Percentiles rank a stretch among this genome's conserved stretches.
These are phyloP conservation scores for Steccherinum ochraceum DNA, from an alignment of 768 basidiomycete genomes.

Conservation along the genomic window DNA sequence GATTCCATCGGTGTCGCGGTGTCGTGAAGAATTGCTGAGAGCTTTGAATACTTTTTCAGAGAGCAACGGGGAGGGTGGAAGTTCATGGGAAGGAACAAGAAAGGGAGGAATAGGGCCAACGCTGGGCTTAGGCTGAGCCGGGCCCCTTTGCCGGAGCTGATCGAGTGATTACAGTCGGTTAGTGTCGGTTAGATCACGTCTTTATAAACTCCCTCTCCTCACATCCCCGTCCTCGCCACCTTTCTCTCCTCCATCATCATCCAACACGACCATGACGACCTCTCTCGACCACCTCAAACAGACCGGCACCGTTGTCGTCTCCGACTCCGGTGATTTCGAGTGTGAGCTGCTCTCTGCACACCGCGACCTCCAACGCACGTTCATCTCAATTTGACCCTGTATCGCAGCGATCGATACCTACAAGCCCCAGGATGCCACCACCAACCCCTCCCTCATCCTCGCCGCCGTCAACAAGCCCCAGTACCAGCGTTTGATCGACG, in stretches of 20 bases:
- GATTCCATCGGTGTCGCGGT: no score
- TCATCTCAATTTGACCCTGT: slow-evolving; percentile 17
- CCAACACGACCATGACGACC: slow-evolving; percentile 50
- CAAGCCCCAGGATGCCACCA: slow-evolving; percentile 98
- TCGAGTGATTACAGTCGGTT: not conserved
- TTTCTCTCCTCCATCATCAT: slow-evolving; percentile 4
- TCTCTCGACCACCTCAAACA: slow-evolving; percentile 83
- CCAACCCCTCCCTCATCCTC: slow-evolving; percentile 93
- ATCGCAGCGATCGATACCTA: slow-evolving; percentile 83
- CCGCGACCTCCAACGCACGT: slow-evolving; percentile 5
- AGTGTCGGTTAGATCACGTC: slow-evolving; percentile 2
- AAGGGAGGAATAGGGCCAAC: no score
- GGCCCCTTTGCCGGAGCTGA: not conserved
- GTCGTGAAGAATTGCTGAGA: no score
- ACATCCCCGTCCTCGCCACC: not conserved
- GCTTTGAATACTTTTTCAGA: no score
- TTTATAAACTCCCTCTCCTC: slow-evolving; percentile 9
- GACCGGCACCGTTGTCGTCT: slow-evolving; percentile 93
- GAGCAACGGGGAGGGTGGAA: no score
- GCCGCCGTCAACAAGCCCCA: slow-evolving; percentile 85
- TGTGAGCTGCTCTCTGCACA: slow-evolving; percentile 32
- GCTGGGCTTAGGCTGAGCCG: no score
- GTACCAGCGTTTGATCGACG: slow-evolving; percentile 78
- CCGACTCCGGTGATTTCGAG: slow-evolving; percentile 96
- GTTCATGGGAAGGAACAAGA: not conserved